These are phyloP conservation scores for California macrophylla DNA, from an alignment of 441 rosid species.

Conservation along the genomic window DNA sequence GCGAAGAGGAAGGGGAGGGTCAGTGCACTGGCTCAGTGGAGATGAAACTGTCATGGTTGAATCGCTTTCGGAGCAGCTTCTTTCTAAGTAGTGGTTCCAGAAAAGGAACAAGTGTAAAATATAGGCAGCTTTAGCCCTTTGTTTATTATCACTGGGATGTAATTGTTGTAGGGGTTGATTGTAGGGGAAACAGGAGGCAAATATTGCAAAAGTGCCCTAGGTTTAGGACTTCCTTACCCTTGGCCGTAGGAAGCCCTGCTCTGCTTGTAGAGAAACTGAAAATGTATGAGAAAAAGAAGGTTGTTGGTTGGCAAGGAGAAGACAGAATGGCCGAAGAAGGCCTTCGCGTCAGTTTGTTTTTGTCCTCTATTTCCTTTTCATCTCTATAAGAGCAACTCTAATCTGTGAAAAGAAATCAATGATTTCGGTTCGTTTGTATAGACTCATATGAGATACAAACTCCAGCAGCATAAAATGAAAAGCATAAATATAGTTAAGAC, in stretches of 20 bases:
- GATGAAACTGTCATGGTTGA: slow-evolving; percentile 42
- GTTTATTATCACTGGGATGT: slow-evolving; percentile 20
- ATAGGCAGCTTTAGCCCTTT: slow-evolving; percentile 40
- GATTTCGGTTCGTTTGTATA: no score
- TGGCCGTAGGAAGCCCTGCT: slow-evolving; percentile 7
- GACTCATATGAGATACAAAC: no score
- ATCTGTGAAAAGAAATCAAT: no score
- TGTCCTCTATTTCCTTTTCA: no score
- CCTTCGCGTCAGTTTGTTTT: background rate
- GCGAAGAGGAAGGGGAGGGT: slow-evolving; percentile 55
- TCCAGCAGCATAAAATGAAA: background rate
- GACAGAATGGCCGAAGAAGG: background rate
- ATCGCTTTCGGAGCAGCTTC: slow-evolving; percentile 36
- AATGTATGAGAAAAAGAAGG: background rate
- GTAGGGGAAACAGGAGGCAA: slow-evolving; percentile 36
- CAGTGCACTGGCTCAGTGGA: slow-evolving; percentile 85
- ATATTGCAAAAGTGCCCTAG: slow-evolving; percentile 16
- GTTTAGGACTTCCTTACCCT: slow-evolving; percentile 24
- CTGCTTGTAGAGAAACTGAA: slow-evolving; percentile 1
- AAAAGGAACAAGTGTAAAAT: slow-evolving; percentile 41
- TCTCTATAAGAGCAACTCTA: no score
- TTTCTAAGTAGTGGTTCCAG: slow-evolving; percentile 31
- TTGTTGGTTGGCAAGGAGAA: background rate
- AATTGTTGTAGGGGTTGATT: slow-evolving; percentile 29
- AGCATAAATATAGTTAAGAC: background rate